A percentile compares a stretch with the other conserved stretches of the same genome.
These are phyloP conservation scores for Pichia sp. DNA, from an alignment of 1,139 yeast genomes.

Conservation along the genomic window DNA sequence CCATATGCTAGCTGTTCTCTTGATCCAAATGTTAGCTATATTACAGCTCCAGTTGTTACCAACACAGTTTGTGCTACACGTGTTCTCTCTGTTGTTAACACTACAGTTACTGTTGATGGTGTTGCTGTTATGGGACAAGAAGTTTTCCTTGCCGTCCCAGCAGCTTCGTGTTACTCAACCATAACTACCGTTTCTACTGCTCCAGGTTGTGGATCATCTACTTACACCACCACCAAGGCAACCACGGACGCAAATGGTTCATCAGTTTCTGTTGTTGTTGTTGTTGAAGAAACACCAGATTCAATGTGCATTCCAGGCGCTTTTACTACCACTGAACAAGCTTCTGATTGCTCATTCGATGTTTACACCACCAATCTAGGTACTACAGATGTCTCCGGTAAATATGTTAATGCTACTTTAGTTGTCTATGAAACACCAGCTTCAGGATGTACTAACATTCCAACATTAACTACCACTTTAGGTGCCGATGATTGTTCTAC, in stretches of 20 bases:
- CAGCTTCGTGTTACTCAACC: background rate
- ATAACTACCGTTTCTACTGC: background rate
- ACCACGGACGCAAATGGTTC: background rate
- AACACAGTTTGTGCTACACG: background rate
- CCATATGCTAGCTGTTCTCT: background rate
- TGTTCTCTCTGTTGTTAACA: background rate
- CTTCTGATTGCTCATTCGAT: background rate
- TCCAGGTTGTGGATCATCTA: background rate
- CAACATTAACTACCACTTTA: background rate
- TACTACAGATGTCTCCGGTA: slow-evolving; percentile 1
- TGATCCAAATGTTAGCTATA: background rate
- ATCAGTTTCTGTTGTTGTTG: background rate
- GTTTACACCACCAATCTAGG: background rate
- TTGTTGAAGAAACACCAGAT: slow-evolving; percentile 2
- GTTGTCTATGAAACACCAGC: slow-evolving; percentile 6
- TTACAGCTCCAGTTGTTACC: background rate
- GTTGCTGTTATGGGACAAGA: background rate
- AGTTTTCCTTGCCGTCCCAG: background rate
- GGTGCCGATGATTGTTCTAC: background rate
- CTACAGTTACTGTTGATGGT: background rate
- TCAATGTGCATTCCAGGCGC: background rate
- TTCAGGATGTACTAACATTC: background rate
- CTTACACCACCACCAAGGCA: background rate
- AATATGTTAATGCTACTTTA: slow-evolving; percentile 7
- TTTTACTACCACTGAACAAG: background rate